Base-by-base conservation (phyloP, 371 early-diverging fungal species). In the Mortierella sp. region DNA sequence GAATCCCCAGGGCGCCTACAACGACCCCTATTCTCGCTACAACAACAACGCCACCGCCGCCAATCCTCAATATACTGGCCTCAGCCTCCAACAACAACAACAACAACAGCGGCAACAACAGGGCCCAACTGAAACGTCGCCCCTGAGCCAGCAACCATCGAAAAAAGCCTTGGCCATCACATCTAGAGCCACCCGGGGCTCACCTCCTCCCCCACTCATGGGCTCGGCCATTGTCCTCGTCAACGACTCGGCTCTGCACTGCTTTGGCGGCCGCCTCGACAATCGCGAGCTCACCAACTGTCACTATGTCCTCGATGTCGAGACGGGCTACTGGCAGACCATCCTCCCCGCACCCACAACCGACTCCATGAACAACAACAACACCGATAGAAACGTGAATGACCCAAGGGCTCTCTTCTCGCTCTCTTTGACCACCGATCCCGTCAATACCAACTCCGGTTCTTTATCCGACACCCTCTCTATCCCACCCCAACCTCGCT, bases 261-360 rank as follows among this genome's bases (percentile, higher is more conserved):
- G 95, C 29, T 95, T 95, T 88, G 96, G 95, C 68, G 96, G 96
- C 21, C 90, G 95, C 27, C 88, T 93, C 4, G 91, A 92, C 24
- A 91, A 92, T 49, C 92, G 94, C 21, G 91, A 91, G 87, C 90
- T 95, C 79, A 93, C 93, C 49, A 94, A 93, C 76, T 90, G 94
- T 76, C 90, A 95, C 27, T 95, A 93, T 73, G 88, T 93, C 16
- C 89, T 94, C 71, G 90, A 95, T 79, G 88, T 95, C 56, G 88
- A 91, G 51, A 91, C 88, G 3, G 88, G 90, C 7, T 81, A 86
- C 32, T 95, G 95, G 95, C 82, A 88, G 14, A 27, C 58, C 41
- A 82, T 88, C 12, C 70, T 86, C 72, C 77, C 82, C 3, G 63
- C 71, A 12, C 51, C 51, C 21, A 51, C 51, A 51, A 51, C 51